Evolutionary conservation across 2,329 filamentous ascomycete species (phyloP).

Genomic region (Penicillium sp.): DNA sequence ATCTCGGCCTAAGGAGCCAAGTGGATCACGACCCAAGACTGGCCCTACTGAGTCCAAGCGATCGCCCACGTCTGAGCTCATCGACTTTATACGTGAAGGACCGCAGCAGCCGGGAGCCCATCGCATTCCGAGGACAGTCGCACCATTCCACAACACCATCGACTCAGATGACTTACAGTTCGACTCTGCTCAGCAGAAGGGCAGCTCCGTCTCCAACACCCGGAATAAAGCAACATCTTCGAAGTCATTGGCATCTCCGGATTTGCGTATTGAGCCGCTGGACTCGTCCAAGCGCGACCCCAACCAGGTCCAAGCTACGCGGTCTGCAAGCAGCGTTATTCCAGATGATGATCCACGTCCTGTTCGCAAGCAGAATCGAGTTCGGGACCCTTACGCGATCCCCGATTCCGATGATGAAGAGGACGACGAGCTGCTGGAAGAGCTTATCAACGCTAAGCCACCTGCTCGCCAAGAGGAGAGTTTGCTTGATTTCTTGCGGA

Average conservation of each 20-base stretch:
- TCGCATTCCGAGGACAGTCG: constrained; percentile 76
- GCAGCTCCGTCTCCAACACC: constrained; percentile 42
- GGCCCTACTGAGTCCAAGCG: constrained; percentile 65
- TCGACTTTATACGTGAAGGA: constrained; percentile 91
- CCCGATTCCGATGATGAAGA: constrained; percentile 58
- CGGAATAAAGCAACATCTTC: constrained; percentile 53
- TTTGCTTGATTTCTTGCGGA: constrained; percentile 49
- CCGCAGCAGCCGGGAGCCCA: constrained; percentile 65
- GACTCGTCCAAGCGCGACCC: constrained; percentile 38
- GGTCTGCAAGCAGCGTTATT: constrained; percentile 9
- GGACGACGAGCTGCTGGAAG: constrained; percentile 58
- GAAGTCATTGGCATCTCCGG: constrained; percentile 59
- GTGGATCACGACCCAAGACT: constrained; percentile 59
- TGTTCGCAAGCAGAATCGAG: constrained; percentile 70
- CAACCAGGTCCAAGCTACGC: constrained; percentile 18
- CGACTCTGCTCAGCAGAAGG: constrained; percentile 27
- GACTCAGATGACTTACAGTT: constrained; percentile 70
- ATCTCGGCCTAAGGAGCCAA: constrained; percentile 2
- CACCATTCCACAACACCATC: constrained; percentile 80
- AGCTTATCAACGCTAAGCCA: constrained; percentile 27
- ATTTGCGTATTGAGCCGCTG: constrained; percentile 70
- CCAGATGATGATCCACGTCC: constrained; percentile 51
- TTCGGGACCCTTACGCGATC: constrained; percentile 90
- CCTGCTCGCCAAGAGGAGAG: constrained; percentile 45
- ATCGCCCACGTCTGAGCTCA: constrained; percentile 77